Conservation (phyloP, 2,329 filamentous ascomycete species). For the Trichothecium roseum region DNA sequence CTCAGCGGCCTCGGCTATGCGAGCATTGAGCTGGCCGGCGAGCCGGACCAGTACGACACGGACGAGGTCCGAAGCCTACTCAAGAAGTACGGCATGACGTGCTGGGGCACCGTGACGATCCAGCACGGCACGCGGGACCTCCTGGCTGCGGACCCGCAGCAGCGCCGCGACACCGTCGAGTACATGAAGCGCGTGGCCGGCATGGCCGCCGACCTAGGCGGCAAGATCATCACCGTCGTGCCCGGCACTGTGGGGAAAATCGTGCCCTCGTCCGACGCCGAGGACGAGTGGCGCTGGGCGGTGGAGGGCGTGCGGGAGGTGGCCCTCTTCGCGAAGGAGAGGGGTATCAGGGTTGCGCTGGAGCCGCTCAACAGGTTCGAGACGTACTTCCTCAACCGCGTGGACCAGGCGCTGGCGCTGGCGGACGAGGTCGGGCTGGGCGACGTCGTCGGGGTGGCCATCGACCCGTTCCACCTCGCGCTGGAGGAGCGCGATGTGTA, state of each 20-base stretch:
- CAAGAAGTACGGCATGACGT: constrained; percentile 8
- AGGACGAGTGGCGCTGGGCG: no score
- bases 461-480: constrained; percentile 10
- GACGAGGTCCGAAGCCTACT: constrained; percentile 4
- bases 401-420: constrained; percentile 10
- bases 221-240: not conserved
- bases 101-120: constrained; percentile 11
- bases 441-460: constrained; percentile 7
- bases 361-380: constrained; percentile 12
- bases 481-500: constrained; percentile 3
- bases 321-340: constrained; percentile 4
- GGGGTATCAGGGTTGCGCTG: constrained; percentile 8
- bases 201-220: constrained; percentile 4
- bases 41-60: no score
- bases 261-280: not conserved
- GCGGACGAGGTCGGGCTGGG: constrained; percentile 8
- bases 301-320: no score
- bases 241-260: not conserved
- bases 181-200: constrained; percentile 11
- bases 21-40: constrained; percentile 6
- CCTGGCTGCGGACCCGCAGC: constrained; percentile 8
- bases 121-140: constrained; percentile 9
- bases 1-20: constrained; percentile 8
- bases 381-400: constrained; percentile 12
- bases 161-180: constrained; percentile 6